Conservation (phyloP, 495 filamentous ascomycete species). For the Penicillium steckii region DNA sequence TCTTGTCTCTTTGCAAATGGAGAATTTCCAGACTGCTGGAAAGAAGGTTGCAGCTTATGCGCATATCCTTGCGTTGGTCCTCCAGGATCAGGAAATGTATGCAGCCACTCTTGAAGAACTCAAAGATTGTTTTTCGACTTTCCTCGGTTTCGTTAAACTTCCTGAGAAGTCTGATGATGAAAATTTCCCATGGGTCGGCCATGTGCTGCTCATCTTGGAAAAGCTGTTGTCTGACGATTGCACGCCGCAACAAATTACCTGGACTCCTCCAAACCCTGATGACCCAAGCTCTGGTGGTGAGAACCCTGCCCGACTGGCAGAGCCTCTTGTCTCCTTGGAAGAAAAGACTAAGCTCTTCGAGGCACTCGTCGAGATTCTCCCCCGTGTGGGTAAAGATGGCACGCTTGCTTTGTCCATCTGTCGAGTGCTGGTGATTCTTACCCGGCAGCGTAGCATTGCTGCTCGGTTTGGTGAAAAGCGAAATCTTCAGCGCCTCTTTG, state of each 20-base stretch:
- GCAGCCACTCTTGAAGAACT: conserved; percentile 70
- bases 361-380: conserved; percentile 75
- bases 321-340: conserved; percentile 63
- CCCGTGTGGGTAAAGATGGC: conserved; percentile 82
- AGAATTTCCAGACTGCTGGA: conserved; percentile 65
- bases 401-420: conserved; percentile 78
- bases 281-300: conserved; percentile 46
- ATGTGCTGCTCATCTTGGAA: conserved; percentile 86
- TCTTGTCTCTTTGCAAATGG: conserved; percentile 75
- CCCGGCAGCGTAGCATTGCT: conserved; percentile 72
- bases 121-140: conserved; percentile 70
- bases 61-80: conserved; percentile 83
- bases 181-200: conserved; percentile 85
- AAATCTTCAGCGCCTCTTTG: conserved; percentile 84
- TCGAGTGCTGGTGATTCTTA: conserved; percentile 87
- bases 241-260: conserved; percentile 71
- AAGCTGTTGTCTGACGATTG: conserved; percentile 84
- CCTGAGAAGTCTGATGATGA: conserved; percentile 66
- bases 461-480: conserved; percentile 77
- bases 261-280: conserved; percentile 63
- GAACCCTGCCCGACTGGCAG: conserved; percentile 53
- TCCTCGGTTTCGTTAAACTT: conserved; percentile 79
- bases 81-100: conserved; percentile 82
- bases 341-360: conserved; percentile 70
- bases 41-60: conserved; percentile 92